A percentile compares a stretch with the other conserved stretches of the same genome.
phyloP scores from a whole-genome alignment of 2,329 filamentous ascomycete genomes.

The Raffaelea ambrosiae region DNA sequence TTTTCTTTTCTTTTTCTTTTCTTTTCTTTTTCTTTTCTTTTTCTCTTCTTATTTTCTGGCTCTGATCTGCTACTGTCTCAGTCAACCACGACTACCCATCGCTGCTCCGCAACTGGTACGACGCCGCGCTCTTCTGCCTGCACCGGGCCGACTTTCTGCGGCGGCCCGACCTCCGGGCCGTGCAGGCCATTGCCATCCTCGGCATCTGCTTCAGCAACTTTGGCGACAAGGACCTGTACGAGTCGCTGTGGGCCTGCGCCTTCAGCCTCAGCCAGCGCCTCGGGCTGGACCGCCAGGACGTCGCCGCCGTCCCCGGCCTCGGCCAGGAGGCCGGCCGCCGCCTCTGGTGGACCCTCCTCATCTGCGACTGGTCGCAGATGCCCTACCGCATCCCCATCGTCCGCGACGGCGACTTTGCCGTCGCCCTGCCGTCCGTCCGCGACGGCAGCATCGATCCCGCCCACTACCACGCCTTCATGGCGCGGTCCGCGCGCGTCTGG shows the following conservation, averaged over 20 bases:
- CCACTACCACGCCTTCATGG: constrained; percentile 1
- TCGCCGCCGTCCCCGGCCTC: not conserved
- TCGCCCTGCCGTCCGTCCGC: not conserved
- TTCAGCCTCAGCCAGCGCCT: not conserved
- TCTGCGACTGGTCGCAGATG: constrained; percentile 3
- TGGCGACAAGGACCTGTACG: not conserved
- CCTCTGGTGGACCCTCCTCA: constrained; percentile 3
- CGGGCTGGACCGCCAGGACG: not conserved
- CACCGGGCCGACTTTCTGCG: constrained; percentile 1
- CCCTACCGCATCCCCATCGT: not conserved
- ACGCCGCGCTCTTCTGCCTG: not conserved
- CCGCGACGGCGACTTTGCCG: not conserved
- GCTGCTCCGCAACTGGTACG: constrained; percentile 1
- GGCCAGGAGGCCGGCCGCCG: not conserved
- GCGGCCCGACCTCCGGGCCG: not conserved
- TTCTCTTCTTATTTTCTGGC: too few species aligned
- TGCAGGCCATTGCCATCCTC: constrained; percentile 3
- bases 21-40: too few species aligned
- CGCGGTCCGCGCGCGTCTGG: not conserved
- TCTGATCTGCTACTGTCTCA: too few species aligned
- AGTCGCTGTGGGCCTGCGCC: not conserved
- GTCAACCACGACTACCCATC: not conserved
- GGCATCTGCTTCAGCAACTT: constrained; percentile 1
- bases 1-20: too few species aligned
- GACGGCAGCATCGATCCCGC: not conserved